phyloP scores from a whole-genome alignment of 2,329 filamentous ascomycete genomes.

The Penicillium hordei region DNA sequence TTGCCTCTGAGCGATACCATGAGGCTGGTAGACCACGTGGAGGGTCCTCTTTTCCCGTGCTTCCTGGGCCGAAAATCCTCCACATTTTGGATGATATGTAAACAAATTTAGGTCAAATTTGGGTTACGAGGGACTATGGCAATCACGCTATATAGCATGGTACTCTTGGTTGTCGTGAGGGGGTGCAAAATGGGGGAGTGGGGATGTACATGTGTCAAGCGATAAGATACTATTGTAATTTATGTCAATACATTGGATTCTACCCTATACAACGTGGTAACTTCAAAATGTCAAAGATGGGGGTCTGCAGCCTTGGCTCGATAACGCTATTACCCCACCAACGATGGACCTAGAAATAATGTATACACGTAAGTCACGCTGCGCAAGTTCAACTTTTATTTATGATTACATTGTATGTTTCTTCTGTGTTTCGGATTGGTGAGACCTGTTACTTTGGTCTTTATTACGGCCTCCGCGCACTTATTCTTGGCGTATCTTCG shows the following conservation, averaged over 20 bases:
- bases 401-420: no score
- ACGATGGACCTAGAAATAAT: no score
- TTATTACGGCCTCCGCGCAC: no score
- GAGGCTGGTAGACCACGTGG: slow-evolving; percentile 24
- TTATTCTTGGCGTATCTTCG: no score
- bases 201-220: not conserved
- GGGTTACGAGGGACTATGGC: not conserved
- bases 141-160: not conserved
- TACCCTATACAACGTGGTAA: not conserved
- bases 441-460: no score
- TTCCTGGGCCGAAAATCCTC: slow-evolving; percentile 5
- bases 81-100: slow-evolving; percentile 12
- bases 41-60: not conserved
- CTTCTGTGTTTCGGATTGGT: no score
- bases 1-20: slow-evolving; percentile 29
- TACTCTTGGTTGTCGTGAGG: not conserved
- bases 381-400: no score
- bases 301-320: not conserved
- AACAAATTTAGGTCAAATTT: not conserved
- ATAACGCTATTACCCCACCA: not conserved
- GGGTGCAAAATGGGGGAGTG: not conserved
- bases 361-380: no score
- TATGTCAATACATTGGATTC: not conserved
- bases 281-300: slow-evolving; percentile 10
- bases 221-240: not conserved